Base-by-base conservation (phyloP, 257 asterid genomes). In the Haberlea rhodopensis region DNA sequence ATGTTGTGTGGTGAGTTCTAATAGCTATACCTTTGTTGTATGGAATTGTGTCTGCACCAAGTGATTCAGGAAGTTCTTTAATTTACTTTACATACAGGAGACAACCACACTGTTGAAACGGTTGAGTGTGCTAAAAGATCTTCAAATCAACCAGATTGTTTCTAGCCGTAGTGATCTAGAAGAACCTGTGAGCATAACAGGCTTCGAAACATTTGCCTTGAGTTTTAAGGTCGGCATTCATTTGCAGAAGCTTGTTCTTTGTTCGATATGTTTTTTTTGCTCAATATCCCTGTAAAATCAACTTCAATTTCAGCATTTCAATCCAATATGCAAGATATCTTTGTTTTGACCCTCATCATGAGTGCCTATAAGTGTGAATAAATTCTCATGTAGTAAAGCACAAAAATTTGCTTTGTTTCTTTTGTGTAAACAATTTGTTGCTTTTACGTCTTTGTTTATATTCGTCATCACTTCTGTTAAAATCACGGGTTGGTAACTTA, bases 151-250 rank as follows among this genome's bases (percentile, higher is more conserved):
- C 78, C 85, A 80, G 75, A 66, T 76, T 69, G 81, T 71, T 82
- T 77, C 89, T 56, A 81, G 80, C 76, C 75, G 68, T 67, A 65
- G 54, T 67, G 87, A 81, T 64, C 78, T 84, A 74, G 95, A 92
- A 77, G 97, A 92, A 76, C 97, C 87, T 59, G 80, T 89, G 43
- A 89, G 79, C 91, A 82, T 87, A 59, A 87, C 96, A 49, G 97
- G 99, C 80, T 69, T 92, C 89, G 97, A 92, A 70, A 92, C 99
- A 68, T 92, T 92, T 80, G 84, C 97, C 43, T 78, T 92, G 91
- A 79, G 88, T 81, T 89, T 84, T 80, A 89, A 85, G 99, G 99
- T 89, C 69, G 60, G 76, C 48, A 31, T 69, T 23, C 46, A 37
- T 53, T 59, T 65, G 59, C 53, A 59, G 37, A 55, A 18, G 48